Percentiles rank a stretch among this genome's conserved stretches.
Conservation (phyloP, 2,329 filamentous ascomycete genomes). For the Fusarium praegraminearum region DNA sequence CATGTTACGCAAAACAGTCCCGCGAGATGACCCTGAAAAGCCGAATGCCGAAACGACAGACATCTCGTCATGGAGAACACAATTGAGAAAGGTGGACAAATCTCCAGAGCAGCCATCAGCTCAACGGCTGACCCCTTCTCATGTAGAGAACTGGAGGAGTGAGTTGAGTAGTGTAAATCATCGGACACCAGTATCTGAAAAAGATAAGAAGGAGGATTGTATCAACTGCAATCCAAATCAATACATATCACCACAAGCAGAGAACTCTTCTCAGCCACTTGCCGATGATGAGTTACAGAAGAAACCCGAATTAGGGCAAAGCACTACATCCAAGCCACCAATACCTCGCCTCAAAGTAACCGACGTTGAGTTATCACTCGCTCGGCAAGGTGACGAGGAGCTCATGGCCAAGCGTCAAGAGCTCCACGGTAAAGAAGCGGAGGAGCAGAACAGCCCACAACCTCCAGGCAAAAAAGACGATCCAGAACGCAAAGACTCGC, state of each 20-base stretch:
- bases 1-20: conserved; percentile 18
- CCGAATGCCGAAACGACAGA: conserved; percentile 14
- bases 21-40: conserved; percentile 6
- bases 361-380: conserved; percentile 48
- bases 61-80: conserved; percentile 43
- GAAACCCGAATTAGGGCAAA: conserved; percentile 1
- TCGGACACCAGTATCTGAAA: conserved; percentile 25
- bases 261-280: conserved; percentile 1
- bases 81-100: conserved; percentile 42
- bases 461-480: conserved; percentile 13
- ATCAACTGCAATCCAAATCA: conserved; percentile 42
- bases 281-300: conserved; percentile 8
- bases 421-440: conserved; percentile 7
- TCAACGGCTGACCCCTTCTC: conserved; percentile 30
- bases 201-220: conserved; percentile 33
- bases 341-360: conserved; percentile 45
- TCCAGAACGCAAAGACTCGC: conserved; percentile 15
- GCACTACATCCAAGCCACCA: conserved; percentile 14
- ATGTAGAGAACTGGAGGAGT: conserved; percentile 37
- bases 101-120: conserved; percentile 29
- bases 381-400: conserved; percentile 40
- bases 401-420: conserved; percentile 20
- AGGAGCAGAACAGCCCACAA: conserved; percentile 3
- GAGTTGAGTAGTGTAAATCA: conserved; percentile 42
- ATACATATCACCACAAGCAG: conserved; percentile 23